Percentiles rank a stretch among this genome's conserved stretches.
phyloP scores from a whole-genome alignment of 306 rosid genomes.

The Alnus rubra region DNA sequence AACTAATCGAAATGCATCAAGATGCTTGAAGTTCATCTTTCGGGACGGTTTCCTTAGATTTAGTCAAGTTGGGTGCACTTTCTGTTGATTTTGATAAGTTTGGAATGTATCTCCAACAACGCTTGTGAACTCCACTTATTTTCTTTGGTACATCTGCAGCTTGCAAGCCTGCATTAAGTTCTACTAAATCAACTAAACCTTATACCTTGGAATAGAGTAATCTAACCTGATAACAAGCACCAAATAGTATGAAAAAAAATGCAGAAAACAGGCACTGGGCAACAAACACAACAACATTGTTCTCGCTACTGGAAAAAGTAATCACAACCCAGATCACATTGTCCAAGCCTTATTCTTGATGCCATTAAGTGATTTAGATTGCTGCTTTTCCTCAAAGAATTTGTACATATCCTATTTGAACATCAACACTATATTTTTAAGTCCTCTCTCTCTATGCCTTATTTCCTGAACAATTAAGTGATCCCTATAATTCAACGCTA shows the following conservation, averaged over 20 bases:
- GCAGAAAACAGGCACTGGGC: background rate
- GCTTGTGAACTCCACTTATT: slow-evolving; percentile 97
- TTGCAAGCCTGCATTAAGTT: slow-evolving; percentile 64
- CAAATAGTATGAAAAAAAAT: background rate
- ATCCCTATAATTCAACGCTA: no score
- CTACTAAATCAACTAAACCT: slow-evolving; percentile 17
- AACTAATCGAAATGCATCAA: slow-evolving; percentile 35
- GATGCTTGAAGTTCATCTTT: slow-evolving; percentile 58
- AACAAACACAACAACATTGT: background rate
- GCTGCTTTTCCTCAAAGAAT: background rate
- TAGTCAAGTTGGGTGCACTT: slow-evolving; percentile 36
- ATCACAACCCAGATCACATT: background rate
- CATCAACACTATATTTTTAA: background rate
- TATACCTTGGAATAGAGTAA: background rate
- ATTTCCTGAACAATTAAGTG: no score
- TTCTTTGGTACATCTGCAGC: slow-evolving; percentile 75
- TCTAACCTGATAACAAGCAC: slow-evolving; percentile 18
- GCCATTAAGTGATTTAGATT: slow-evolving; percentile 1
- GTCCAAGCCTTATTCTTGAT: background rate
- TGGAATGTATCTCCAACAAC: slow-evolving; percentile 89
- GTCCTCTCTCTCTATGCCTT: background rate
- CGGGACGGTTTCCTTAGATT: slow-evolving; percentile 42
- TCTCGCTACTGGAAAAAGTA: background rate
- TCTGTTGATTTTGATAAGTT: slow-evolving; percentile 39
- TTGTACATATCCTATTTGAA: background rate